Evolutionary conservation across 805 yeast species (phyloP), one percentile per base, ranked within the genome.

Genomic region (Wickerhamiella siamensis): DNA sequence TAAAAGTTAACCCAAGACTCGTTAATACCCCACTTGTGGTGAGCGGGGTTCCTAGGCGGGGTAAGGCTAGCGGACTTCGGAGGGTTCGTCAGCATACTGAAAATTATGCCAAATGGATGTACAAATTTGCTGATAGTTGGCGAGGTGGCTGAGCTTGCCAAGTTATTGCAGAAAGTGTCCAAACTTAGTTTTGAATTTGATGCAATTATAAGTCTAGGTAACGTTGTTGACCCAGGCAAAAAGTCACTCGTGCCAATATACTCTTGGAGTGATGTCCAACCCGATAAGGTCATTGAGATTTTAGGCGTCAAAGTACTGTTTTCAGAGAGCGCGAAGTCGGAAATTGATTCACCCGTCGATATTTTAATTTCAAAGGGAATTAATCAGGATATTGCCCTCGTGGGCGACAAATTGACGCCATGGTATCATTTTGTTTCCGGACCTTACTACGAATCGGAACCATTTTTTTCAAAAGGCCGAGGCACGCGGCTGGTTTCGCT

Each of bases 391-490:
- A 24, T 24, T 8, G 10, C 10, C 12, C 10, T 6, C 10, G 29
- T 34, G 27, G 37, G 24, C 4, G 3, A 18, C 5, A 34, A 34
- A 20, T 14, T 34, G 17, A 12, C 27, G 4, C 37, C 37, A 3
- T 20, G 27, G 26, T 34, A 20, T 17, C 37, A 34, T 15, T 34
- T 34, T 5, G 19, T 21, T 24, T n/a, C 37, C 4, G 37, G 37
- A 34, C 9, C 8, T 5, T 34, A 34, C 37, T 34, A 34, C 20
- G 37, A 34, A 34, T n/a, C 17, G 5, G 37, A 34, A 19, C 37
- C 37, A 4, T 34, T 34, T 20, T 34, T 20, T 21, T 6, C n/a
- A 9, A 19, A 34, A 4, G 37, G 37, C 27, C 15, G 27, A 6
- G 37, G 27, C 16, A 34, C 37, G 9, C 15, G 37, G 27, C 26